These are phyloP conservation scores for Sporothrix schenckii DNA, from an alignment of 2,329 filamentous ascomycete species.

Conservation along the genomic window DNA sequence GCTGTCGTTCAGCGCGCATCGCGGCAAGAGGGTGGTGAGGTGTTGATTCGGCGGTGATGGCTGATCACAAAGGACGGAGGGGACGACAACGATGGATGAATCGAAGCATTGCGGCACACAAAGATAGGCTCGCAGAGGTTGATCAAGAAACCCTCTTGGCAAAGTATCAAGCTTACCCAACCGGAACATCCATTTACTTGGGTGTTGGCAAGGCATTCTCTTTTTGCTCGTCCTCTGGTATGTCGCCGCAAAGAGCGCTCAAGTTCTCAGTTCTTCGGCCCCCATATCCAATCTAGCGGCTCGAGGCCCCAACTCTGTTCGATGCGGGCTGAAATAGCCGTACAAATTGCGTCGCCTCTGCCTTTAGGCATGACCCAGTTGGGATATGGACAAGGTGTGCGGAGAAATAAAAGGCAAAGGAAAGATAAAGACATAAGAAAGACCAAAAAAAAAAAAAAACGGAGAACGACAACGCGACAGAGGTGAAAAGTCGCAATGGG, in stretches of 20 bases:
- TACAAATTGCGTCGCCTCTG: constrained; percentile 26
- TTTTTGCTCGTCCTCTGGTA: neutral
- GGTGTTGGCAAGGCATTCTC: neutral
- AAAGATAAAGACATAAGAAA: neutral
- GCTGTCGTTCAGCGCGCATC: neutral
- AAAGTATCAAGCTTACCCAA: neutral
- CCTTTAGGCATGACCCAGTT: constrained; percentile 28
- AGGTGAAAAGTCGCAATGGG: neutral
- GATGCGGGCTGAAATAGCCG: constrained; percentile 28
- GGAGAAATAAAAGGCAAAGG: neutral
- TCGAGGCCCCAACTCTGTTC: neutral
- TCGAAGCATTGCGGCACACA: neutral
- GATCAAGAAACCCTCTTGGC: neutral
- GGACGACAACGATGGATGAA: neutral
- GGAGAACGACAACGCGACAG: neutral
- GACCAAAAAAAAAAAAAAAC: too few relatives aligned
- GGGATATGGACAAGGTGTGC: neutral
- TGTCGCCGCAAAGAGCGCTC: neutral
- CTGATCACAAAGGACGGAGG: neutral
- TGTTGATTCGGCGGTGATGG: neutral
- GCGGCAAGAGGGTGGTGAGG: neutral
- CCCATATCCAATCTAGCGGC: neutral
- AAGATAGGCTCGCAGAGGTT: neutral
- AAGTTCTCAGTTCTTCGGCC: neutral
- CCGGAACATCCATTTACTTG: neutral